These are phyloP conservation scores for Sordariomycetes sp. DNA, from an alignment of 2,329 filamentous ascomycete genomes.

Conservation along the genomic window DNA sequence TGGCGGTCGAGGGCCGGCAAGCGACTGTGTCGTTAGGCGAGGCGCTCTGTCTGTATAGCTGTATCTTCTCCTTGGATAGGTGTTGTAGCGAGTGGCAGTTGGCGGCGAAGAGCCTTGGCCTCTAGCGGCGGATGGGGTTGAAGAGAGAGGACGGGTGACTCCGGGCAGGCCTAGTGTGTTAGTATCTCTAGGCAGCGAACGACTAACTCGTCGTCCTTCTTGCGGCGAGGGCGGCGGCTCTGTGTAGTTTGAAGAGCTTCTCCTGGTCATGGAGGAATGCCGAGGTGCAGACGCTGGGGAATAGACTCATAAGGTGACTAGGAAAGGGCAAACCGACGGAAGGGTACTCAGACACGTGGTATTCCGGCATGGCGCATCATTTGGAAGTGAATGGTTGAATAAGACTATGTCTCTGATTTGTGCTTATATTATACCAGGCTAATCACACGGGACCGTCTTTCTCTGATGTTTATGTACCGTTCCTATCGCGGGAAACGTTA, in stretches of 20 bases:
- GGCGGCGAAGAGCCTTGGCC: slow-evolving; percentile 1
- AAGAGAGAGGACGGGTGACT: slow-evolving; percentile 22
- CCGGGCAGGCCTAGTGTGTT: slow-evolving; percentile 19
- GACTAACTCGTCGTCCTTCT: slow-evolving; percentile 18
- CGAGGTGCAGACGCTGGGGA: slow-evolving; percentile 19
- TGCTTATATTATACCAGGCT: too few species aligned
- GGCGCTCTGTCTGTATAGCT: neutral
- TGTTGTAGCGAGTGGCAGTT: slow-evolving; percentile 2
- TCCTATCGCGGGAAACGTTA: too few species aligned
- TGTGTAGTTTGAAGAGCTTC: slow-evolving; percentile 24
- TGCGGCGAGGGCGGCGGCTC: slow-evolving; percentile 25
- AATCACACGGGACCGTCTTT: too few species aligned
- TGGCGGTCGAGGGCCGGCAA: slow-evolving; percentile 11
- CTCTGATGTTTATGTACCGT: too few species aligned
- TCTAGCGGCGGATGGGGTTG: slow-evolving; percentile 10
- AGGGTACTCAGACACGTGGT: neutral
- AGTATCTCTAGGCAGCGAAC: slow-evolving; percentile 22
- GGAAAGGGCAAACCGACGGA: neutral
- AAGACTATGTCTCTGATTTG: too few species aligned
- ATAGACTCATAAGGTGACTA: neutral
- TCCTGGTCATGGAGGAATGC: slow-evolving; percentile 29
- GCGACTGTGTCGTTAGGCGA: slow-evolving; percentile 13
- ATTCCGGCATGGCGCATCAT: too few species aligned
- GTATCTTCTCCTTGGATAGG: neutral
- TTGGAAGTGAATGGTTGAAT: too few species aligned